phyloP scores from a whole-genome alignment of 1,139 yeast species.

The Yamadazyma trypodendri region DNA sequence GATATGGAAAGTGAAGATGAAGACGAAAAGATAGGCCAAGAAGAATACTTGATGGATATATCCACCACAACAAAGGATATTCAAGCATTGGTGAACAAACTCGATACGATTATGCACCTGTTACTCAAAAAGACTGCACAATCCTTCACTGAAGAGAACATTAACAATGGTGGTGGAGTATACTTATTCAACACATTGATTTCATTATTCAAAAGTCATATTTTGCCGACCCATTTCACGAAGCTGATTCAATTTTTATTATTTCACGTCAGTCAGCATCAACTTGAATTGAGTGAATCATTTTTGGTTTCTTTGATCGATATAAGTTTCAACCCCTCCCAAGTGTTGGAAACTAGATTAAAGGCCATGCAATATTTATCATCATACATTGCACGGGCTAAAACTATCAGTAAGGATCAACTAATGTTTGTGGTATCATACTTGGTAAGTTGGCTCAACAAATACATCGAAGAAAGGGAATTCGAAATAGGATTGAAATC shows the following conservation, averaged over 20 bases:
- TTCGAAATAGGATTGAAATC: constrained; percentile 60
- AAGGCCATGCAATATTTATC: constrained; percentile 91
- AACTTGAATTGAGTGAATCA: constrained; percentile 80
- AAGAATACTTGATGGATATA: constrained; percentile 36
- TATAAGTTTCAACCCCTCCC: constrained; percentile 68
- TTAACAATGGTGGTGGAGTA: constrained; percentile 66
- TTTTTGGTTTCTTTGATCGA: constrained; percentile 81
- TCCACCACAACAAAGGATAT: constrained; percentile 52
- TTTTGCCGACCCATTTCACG: constrained; percentile 90
- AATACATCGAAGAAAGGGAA: constrained; percentile 81
- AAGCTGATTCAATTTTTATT: constrained; percentile 83
- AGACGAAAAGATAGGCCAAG: constrained; percentile 26
- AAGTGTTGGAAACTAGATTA: constrained; percentile 70
- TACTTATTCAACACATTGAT: constrained; percentile 72
- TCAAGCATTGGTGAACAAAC: constrained; percentile 57
- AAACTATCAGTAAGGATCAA: constrained; percentile 66
- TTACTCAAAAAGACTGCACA: constrained; percentile 52
- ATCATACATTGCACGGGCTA: constrained; percentile 88
- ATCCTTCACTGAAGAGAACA: constrained; percentile 50
- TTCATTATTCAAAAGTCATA: constrained; percentile 74
- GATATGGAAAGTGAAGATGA: constrained; percentile 43
- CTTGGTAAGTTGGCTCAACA: constrained; percentile 77
- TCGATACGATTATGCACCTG: constrained; percentile 63
- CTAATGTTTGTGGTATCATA: constrained; percentile 76
- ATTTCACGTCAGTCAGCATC: constrained; percentile 80